Evolutionary conservation across 208 protist genomes (phyloP), one percentile per base, ranked within the genome.

Genomic region (Leishmania amazonensis): DNA sequence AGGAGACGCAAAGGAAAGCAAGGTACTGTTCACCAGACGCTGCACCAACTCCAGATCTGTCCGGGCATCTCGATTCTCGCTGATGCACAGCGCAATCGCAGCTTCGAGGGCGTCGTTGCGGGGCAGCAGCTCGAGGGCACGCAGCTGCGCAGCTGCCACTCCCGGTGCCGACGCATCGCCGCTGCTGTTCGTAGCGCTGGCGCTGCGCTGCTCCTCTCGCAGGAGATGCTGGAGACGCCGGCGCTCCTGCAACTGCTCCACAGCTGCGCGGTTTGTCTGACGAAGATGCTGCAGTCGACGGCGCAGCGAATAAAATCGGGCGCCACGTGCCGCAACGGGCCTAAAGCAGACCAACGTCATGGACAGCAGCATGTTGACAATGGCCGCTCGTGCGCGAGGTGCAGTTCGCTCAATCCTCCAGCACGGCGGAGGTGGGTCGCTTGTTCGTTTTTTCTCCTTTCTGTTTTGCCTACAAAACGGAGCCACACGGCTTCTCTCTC

Each of bases 1-100:
- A 21, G 95, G 95, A 19, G 93, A 93, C 24, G 95, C 95, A 51
- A 97, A 80, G 13, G 95, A 97, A 64, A 97, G 88, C 58, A 96
- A 75, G 40, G 88, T 91, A 74, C 89, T 90, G 73, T 81, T 83
- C 73, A 97, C 79, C 64, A 97, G 89, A n/a, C 91, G 91, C 40
- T 92, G 90, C 67, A 87, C 93, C 76, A 97, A 88, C 85, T 96
- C 92, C 82, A 97, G 87, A 83, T 96, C 91, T 3, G 95, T 89
- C 13, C 95, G 88, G 13, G 93, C 91, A 75, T 97, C 95, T 15
- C 90, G 86, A 75, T 95, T 89, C 60, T 93, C 86, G 85, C 87
- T 89, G 45, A 97, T 89, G 9, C 90, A 85, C 21, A 95, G 88
- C 49, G 95, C 95, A 62, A 96, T 92, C 2, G 95, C 89, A 7